These are phyloP conservation scores for Yarrowia yakushimensis DNA, from an alignment of 805 yeast species.

Conservation along the genomic window DNA sequence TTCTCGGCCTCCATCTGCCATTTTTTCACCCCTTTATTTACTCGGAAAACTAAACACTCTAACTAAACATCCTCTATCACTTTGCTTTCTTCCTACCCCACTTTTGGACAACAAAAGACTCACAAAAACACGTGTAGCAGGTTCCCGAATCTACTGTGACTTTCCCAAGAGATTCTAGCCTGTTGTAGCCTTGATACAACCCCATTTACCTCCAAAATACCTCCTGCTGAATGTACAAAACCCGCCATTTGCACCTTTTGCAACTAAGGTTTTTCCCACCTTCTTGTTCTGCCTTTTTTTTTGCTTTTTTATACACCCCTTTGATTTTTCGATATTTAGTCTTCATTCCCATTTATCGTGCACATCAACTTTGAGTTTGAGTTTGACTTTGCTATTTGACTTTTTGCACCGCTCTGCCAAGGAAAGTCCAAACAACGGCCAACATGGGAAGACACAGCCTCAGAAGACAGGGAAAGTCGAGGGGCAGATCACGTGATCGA, in stretches of 20 bases:
- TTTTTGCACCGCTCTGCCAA: background rate
- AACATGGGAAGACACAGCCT: slow-evolving; percentile 5
- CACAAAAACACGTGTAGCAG: background rate
- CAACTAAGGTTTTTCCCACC: background rate
- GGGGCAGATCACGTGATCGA: slow-evolving; percentile 7
- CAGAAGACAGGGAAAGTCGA: slow-evolving; percentile 10
- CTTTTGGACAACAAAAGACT: background rate
- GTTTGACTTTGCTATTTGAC: background rate
- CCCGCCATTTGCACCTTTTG: background rate
- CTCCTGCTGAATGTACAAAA: background rate
- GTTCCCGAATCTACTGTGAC: background rate
- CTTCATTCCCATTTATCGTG: no score
- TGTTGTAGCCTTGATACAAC: no score
- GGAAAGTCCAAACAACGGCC: slow-evolving; percentile 7
- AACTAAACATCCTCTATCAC: background rate
- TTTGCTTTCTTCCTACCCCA: slow-evolving; percentile 20
- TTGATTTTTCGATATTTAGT: background rate
- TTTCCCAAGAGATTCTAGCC: background rate
- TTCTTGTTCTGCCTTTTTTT: slow-evolving; percentile 13
- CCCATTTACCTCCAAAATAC: background rate
- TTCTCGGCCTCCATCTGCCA: background rate
- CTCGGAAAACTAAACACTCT: background rate
- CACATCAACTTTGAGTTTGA: background rate
- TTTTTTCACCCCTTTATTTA: background rate
- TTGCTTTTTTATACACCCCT: background rate